Evolutionary conservation across 352 stramenopile species (phyloP).

Genomic region (Pythium aristosporum): DNA sequence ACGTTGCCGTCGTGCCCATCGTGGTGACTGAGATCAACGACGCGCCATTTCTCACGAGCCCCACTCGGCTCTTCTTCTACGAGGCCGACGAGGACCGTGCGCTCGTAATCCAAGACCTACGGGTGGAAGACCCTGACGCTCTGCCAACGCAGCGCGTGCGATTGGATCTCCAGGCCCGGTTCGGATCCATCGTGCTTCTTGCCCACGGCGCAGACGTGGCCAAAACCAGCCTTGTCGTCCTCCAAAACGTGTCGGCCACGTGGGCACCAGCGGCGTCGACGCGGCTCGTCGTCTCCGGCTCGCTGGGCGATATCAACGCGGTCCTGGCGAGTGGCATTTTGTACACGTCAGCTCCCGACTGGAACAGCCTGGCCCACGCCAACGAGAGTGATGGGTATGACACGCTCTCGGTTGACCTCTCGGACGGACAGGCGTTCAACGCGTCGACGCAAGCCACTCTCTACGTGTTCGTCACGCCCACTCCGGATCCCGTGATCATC

Average conservation of each 20-base stretch:
- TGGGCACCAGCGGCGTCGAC: neutral
- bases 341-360: slow-evolving; percentile 58
- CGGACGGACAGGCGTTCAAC: slow-evolving; percentile 29
- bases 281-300: slow-evolving; percentile 30
- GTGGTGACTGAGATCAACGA: slow-evolving; percentile 61
- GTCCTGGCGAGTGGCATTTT: slow-evolving; percentile 37
- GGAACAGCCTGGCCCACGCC: slow-evolving; percentile 53
- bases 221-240: slow-evolving; percentile 1
- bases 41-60: slow-evolving; percentile 50
- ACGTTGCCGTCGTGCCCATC: slow-evolving; percentile 43
- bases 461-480: slow-evolving; percentile 24
- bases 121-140: slow-evolving; percentile 48
- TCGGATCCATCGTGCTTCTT: slow-evolving; percentile 43
- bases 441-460: slow-evolving; percentile 7
- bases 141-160: neutral
- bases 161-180: slow-evolving; percentile 32
- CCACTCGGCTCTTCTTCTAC: slow-evolving; percentile 36
- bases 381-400: slow-evolving; percentile 44
- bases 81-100: slow-evolving; percentile 53
- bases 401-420: slow-evolving; percentile 39
- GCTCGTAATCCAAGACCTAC: slow-evolving; percentile 44
- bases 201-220: neutral
- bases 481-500: slow-evolving; percentile 27
- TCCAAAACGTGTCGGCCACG: neutral
- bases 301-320: slow-evolving; percentile 40